Evolutionary conservation across 305 asterid genomes (phyloP).

Genomic region (Fraxinus dipetala): DNA sequence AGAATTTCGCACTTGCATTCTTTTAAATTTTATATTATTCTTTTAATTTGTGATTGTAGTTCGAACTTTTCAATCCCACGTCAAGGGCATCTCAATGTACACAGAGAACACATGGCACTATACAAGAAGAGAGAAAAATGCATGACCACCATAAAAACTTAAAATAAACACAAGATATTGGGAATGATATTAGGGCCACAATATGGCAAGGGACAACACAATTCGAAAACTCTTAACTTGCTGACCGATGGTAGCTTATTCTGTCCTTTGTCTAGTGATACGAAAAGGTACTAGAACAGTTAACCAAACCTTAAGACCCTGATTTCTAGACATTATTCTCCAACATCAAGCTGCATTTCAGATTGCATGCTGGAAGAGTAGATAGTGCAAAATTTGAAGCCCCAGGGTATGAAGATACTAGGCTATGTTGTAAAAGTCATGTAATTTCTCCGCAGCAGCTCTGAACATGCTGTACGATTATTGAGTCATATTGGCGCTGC

Average conservation of each 20-base stretch:
- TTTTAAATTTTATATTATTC: not conserved
- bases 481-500: not conserved
- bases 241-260: not conserved
- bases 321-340: not conserved
- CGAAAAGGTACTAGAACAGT: not conserved
- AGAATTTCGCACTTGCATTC: slow-evolving; percentile 1
- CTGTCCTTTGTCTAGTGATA: not conserved
- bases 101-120: not conserved
- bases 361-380: not conserved
- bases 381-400: not conserved
- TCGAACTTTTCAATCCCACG: not conserved
- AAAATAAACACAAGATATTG: not conserved
- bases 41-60: not conserved
- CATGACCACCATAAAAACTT: not conserved
- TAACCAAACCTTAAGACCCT: not conserved
- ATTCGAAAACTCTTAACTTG: not conserved
- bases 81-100: slow-evolving; percentile 2
- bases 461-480: not conserved
- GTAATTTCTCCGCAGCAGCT: not conserved
- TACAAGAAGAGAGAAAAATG: not conserved
- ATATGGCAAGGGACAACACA: not conserved
- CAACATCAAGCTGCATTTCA: not conserved
- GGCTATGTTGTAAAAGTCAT: not conserved
- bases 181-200: not conserved
- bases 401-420: not conserved